A percentile compares a stretch with the other conserved stretches of the same genome.
Evolutionary conservation across 2,329 filamentous ascomycete species (phyloP).

Genomic region (Penicillium verrucosum): DNA sequence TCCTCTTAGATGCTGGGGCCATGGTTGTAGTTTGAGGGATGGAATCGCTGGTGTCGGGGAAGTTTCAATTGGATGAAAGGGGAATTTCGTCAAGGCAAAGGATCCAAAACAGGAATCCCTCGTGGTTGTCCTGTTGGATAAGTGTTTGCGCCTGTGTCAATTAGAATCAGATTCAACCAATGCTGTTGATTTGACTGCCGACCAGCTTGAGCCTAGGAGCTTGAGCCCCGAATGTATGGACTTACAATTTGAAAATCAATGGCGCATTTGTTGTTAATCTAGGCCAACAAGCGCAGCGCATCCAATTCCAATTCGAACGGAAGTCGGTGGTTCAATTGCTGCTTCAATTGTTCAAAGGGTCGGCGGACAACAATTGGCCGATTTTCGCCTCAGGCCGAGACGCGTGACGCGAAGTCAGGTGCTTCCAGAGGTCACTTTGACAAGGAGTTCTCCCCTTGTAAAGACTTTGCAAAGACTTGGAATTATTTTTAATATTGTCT

Average conservation of each 20-base stretch:
- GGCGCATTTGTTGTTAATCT: neutral
- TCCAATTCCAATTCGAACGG: neutral
- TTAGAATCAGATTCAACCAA: neutral
- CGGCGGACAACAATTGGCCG: conserved; percentile 20
- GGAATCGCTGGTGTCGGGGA: neutral
- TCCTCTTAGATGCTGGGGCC: conserved; percentile 37
- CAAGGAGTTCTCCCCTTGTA: neutral
- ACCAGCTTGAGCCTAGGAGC: conserved; percentile 6
- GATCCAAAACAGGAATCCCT: neutral
- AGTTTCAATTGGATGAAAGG: neutral
- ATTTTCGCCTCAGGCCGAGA: conserved; percentile 30
- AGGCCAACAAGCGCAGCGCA: neutral
- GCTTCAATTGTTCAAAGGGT: neutral
- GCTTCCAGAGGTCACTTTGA: neutral
- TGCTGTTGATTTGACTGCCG: neutral
- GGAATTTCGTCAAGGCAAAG: neutral
- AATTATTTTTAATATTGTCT: neutral
- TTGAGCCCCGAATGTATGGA: neutral
- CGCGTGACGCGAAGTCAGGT: conserved; percentile 35
- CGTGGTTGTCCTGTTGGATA: neutral
- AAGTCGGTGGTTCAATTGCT: neutral
- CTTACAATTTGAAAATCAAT: neutral
- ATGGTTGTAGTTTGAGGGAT: conserved; percentile 19
- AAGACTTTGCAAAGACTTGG: neutral
- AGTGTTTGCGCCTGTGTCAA: conserved; percentile 2